Percentiles rank a stretch among this genome's conserved stretches.
Evolutionary conservation across 441 rosid genomes (phyloP).

Genomic region (Euphorbia corollata): DNA sequence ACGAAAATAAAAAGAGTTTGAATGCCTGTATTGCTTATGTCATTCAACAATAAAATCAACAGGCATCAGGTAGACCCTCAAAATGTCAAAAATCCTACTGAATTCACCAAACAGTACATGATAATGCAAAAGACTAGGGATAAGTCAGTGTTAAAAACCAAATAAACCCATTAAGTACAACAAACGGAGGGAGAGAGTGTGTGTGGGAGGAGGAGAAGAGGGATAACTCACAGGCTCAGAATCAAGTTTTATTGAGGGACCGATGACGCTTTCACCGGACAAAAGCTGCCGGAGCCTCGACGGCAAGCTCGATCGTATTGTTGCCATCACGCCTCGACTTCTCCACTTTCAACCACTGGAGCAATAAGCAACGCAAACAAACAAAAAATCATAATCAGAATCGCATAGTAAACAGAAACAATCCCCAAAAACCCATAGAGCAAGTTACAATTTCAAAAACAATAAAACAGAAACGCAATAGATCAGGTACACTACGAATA

Average conservation of each 20-base stretch:
- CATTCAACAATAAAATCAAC: not conserved
- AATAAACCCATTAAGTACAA: not conserved
- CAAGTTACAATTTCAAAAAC: not conserved
- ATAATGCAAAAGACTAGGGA: slow-evolving; percentile 15
- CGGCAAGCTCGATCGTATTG: slow-evolving; percentile 82
- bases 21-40: not conserved
- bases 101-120: not conserved
- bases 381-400: slow-evolving; percentile 1
- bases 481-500: slow-evolving; percentile 26
- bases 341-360: slow-evolving; percentile 35
- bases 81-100: not conserved
- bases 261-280: slow-evolving; percentile 73
- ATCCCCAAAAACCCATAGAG: slow-evolving; percentile 9
- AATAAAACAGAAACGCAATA: slow-evolving; percentile 1
- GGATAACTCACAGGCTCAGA: slow-evolving; percentile 75
- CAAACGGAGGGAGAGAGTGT: not conserved
- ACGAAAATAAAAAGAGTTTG: not conserved
- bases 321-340: slow-evolving; percentile 56
- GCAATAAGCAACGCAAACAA: not conserved
- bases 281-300: slow-evolving; percentile 86
- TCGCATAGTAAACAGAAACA: slow-evolving; percentile 17
- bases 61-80: not conserved
- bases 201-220: too few species aligned
- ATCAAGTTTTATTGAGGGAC: slow-evolving; percentile 74
- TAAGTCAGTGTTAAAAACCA: not conserved